These are phyloP conservation scores for Ogataea allantospora DNA, from an alignment of 805 yeast genomes.

Conservation along the genomic window DNA sequence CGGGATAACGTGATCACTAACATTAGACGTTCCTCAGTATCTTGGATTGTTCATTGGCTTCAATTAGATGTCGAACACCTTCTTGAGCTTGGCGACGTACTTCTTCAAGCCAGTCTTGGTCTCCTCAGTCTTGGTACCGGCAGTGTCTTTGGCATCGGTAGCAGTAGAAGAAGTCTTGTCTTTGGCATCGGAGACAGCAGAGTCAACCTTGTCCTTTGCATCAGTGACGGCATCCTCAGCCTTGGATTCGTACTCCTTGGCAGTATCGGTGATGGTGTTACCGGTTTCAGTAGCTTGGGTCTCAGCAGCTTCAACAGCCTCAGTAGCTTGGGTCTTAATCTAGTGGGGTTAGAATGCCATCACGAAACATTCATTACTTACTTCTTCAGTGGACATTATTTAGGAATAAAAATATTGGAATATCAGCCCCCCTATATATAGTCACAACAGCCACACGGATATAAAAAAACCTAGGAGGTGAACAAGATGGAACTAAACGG, in stretches of 20 bases:
- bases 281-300: conserved; percentile 14
- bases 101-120: conserved; percentile 29
- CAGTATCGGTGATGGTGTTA: conserved; percentile 3
- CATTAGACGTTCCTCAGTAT: neutral
- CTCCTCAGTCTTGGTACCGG: conserved; percentile 22
- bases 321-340: conserved; percentile 6
- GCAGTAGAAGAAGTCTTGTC: conserved; percentile 2
- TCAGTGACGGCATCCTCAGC: conserved; percentile 9
- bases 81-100: conserved; percentile 31
- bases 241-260: conserved; percentile 7
- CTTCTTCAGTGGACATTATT: conserved; percentile 22
- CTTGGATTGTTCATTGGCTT: neutral
- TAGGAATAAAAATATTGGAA: too few relatives aligned
- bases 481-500: conserved; percentile 5
- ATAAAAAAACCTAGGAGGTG: neutral
- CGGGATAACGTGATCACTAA: neutral
- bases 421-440: conserved; percentile 4
- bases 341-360: conserved; percentile 1
- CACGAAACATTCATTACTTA: conserved; percentile 4
- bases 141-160: conserved; percentile 10
- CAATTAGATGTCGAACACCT: conserved; percentile 17
- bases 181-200: neutral
- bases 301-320: conserved; percentile 9
- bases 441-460: conserved; percentile 1
- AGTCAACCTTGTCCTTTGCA: conserved; percentile 1